phyloP scores from a whole-genome alignment of 371 early-diverging fungal genomes.

The Zychaea mexicana region DNA sequence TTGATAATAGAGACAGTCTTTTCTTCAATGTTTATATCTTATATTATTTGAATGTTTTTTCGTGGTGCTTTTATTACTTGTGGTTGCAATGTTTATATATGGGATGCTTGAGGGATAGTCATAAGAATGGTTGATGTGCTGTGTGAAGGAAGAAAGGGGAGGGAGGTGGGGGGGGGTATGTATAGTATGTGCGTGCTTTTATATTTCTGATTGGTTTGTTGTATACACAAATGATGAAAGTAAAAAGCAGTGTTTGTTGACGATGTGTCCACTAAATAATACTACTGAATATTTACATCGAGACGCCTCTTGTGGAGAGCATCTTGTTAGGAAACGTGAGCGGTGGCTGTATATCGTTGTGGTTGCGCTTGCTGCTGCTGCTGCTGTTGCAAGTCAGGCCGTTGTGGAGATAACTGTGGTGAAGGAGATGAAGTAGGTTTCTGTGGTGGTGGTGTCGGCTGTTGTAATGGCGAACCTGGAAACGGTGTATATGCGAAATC shows the following conservation, averaged over 20 bases:
- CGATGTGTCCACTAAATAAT: not conserved
- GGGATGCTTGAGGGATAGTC: too few relatives aligned
- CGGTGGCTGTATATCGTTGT: too few relatives aligned
- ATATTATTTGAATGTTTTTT: not conserved
- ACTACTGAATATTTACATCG: too few relatives aligned
- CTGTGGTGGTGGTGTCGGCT: conserved; percentile 12
- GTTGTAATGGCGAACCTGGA: conserved; percentile 1
- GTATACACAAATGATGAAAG: not conserved
- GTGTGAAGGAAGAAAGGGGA: not conserved
- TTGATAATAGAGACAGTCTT: not conserved
- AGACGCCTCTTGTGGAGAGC: too few relatives aligned
- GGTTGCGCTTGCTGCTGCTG: not conserved
- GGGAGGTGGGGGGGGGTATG: not conserved
- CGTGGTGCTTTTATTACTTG: too few relatives aligned
- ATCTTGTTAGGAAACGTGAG: too few relatives aligned
- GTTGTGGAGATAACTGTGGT: not conserved
- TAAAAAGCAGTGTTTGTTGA: not conserved
- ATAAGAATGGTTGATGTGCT: too few relatives aligned
- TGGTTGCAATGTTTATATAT: too few relatives aligned
- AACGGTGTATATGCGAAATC: not conserved
- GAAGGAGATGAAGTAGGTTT: conserved; percentile 9
- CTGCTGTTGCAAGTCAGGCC: not conserved
- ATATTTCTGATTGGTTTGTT: not conserved
- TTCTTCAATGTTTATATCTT: not conserved
- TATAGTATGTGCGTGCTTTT: not conserved